These are phyloP conservation scores for Pyronema omphalodes DNA, from an alignment of 495 filamentous ascomycete species.

Conservation along the genomic window DNA sequence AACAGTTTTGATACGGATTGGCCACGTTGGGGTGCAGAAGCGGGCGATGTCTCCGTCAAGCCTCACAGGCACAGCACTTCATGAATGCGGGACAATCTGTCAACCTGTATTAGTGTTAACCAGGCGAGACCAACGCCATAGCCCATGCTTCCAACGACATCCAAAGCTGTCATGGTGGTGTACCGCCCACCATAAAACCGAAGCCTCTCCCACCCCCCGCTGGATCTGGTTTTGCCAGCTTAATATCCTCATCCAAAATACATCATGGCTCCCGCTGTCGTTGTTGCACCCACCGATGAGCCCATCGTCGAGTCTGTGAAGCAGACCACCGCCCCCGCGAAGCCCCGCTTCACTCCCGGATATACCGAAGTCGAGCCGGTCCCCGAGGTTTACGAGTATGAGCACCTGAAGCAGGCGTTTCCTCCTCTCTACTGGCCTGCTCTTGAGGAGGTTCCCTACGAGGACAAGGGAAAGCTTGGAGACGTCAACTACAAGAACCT, in stretches of 20 bases:
- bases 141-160: too few relatives aligned
- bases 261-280: conserved; percentile 6
- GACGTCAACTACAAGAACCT: conserved; percentile 36
- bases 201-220: too few relatives aligned
- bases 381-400: conserved; percentile 35
- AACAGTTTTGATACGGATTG: too few relatives aligned
- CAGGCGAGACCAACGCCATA: too few relatives aligned
- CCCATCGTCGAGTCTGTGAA: neutral
- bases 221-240: too few relatives aligned
- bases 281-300: neutral
- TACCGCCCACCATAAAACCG: too few relatives aligned
- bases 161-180: too few relatives aligned
- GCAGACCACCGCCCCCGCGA: neutral
- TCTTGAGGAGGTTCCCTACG: conserved; percentile 33
- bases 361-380: conserved; percentile 27
- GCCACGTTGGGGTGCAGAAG: too few relatives aligned
- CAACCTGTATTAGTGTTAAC: too few relatives aligned
- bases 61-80: too few relatives aligned
- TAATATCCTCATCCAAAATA: neutral
- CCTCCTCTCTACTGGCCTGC: conserved; percentile 38
- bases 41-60: too few relatives aligned
- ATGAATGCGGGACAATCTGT: too few relatives aligned
- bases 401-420: conserved; percentile 39
- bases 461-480: conserved; percentile 38
- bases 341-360: conserved; percentile 28